Conservation (phyloP, 1,284 basidiomycete species). For the Coniferiporia weirii region DNA sequence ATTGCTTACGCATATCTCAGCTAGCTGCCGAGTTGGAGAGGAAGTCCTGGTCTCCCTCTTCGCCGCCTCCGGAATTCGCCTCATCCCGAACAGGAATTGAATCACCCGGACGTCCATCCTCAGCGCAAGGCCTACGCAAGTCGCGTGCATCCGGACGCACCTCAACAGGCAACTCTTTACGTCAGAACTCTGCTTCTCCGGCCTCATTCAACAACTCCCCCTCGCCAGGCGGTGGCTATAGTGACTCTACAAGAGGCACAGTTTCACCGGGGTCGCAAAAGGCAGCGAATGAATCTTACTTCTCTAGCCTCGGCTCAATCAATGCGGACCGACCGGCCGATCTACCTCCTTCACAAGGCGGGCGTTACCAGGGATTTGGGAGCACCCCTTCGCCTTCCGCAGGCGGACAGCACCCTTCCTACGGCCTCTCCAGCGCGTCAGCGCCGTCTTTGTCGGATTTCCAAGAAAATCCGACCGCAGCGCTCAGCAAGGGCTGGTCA, state of each 20-base stretch:
- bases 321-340: conserved; percentile 69
- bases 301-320: conserved; percentile 62
- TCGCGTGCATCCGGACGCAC: conserved; percentile 61
- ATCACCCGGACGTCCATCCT: conserved; percentile 51
- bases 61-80: conserved; percentile 46
- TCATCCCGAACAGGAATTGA: conserved; percentile 29
- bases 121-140: conserved; percentile 72
- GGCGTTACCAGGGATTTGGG: conserved; percentile 81
- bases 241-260: conserved; percentile 33
- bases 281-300: conserved; percentile 71
- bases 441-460: conserved; percentile 70
- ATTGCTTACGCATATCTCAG: conserved; percentile 34
- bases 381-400: conserved; percentile 56
- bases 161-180: conserved; percentile 37
- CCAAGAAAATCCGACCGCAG: conserved; percentile 72
- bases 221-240: conserved; percentile 26
- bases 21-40: conserved; percentile 66
- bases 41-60: conserved; percentile 65
- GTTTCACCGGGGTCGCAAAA: conserved; percentile 49
- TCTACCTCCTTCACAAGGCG: conserved; percentile 81
- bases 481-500: conserved; percentile 82
- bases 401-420: conserved; percentile 50
- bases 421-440: conserved; percentile 61
- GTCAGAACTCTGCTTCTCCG: conserved; percentile 52
- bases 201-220: conserved; percentile 43